Evolutionary conservation across 306 rosid genomes (phyloP).

Genomic region (Mimosa bimucronata): DNA sequence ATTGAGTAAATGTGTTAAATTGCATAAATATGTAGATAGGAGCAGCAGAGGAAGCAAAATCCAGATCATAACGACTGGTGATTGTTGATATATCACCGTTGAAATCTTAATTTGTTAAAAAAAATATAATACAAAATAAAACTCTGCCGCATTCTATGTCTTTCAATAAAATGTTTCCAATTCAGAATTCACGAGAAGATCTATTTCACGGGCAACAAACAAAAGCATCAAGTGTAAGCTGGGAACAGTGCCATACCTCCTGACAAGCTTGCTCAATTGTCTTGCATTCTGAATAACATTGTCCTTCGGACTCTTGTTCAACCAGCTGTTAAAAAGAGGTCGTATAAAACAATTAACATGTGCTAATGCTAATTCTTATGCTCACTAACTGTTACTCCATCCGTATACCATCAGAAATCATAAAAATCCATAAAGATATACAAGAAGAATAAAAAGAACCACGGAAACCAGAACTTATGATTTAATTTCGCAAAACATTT

Average conservation of each 20-base stretch:
- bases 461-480: slow-evolving; percentile 12
- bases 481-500: neutral
- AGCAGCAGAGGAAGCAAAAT: slow-evolving; percentile 10
- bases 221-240: slow-evolving; percentile 12
- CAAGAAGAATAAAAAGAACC: neutral
- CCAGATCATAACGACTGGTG: slow-evolving; percentile 2
- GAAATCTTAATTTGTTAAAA: neutral
- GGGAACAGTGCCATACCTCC: slow-evolving; percentile 54
- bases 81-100: neutral
- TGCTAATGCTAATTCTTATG: neutral
- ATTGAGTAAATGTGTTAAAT: neutral
- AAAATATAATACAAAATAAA: neutral
- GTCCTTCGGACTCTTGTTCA: slow-evolving; percentile 94
- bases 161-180: slow-evolving; percentile 11
- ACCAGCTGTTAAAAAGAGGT: slow-evolving; percentile 60
- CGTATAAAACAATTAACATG: neutral
- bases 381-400: slow-evolving; percentile 3
- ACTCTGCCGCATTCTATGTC: neutral
- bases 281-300: slow-evolving; percentile 97
- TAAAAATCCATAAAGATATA: neutral
- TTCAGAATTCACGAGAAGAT: slow-evolving; percentile 4
- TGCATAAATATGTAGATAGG: neutral
- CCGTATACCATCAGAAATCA: slow-evolving; percentile 5
- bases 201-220: slow-evolving; percentile 9
- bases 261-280: slow-evolving; percentile 92